Percentiles rank a stretch among this genome's conserved stretches.
These are phyloP conservation scores for Lathyrus tuberosus DNA, from an alignment of 306 rosid species.

Conservation along the genomic window DNA sequence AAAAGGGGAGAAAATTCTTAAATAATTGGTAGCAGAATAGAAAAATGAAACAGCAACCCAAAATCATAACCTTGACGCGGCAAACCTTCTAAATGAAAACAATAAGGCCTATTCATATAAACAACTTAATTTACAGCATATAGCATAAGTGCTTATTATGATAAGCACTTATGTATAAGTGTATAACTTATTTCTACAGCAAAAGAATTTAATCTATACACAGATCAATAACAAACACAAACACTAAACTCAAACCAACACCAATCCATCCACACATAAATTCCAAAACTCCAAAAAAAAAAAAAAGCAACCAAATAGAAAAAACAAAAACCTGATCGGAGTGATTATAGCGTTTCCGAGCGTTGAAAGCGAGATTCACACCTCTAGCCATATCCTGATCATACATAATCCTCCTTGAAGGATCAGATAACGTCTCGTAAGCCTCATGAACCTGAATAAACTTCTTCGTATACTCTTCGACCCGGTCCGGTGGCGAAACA, in stretches of 20 bases:
- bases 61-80: slow-evolving; percentile 1
- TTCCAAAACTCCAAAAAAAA: not conserved
- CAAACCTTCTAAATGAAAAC: not conserved
- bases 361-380: slow-evolving; percentile 71
- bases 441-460: slow-evolving; percentile 89
- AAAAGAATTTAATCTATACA: not conserved
- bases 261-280: not conserved
- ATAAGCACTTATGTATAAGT: too few relatives aligned
- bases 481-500: slow-evolving; percentile 87
- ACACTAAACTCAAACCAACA: not conserved
- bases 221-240: not conserved
- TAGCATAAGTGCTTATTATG: too few relatives aligned
- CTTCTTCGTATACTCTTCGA: slow-evolving; percentile 73
- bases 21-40: not conserved
- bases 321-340: slow-evolving; percentile 51
- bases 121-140: not conserved
- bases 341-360: slow-evolving; percentile 45
- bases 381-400: slow-evolving; percentile 79
- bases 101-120: not conserved
- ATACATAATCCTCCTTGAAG: slow-evolving; percentile 63
- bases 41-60: not conserved
- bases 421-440: slow-evolving; percentile 84
- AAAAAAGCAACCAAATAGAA: not conserved
- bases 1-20: not conserved
- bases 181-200: too few relatives aligned